Base-by-base conservation (phyloP, 768 basidiomycete genomes). In the Trametes punicea region DNA sequence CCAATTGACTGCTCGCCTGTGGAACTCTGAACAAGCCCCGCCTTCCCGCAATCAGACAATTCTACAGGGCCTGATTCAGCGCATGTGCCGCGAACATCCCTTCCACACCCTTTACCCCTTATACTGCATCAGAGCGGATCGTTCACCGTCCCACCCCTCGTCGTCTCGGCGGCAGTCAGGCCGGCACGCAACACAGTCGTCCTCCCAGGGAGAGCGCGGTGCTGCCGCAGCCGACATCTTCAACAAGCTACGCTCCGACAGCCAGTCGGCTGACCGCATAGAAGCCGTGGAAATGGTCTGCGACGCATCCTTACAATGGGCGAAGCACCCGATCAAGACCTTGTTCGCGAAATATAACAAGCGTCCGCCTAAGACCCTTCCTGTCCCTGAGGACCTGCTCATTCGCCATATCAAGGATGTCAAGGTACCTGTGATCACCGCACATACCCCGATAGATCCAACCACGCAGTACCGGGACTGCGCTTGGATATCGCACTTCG, bases 91-190 rank as follows among this genome's bases (percentile, higher is more conserved):
- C 54, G 92, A 98, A 49, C 97, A 99, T 66, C 94, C 96, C 0
- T 98, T 92, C 72, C 97, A 99, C 67, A 88, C 83, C 62, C 73
- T 97, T 6, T 96, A 95, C 70, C 93, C 94, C 62, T 81, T 98
- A 2, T 90, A 86, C 68, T 90, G 90, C 51, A 72, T 96, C 58
- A 77, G 73, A 52, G 75, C 76, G 16, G 71, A 72, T 6, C 62
- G n/a, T n/a, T n/a, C n/a, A n/a, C n/a, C n/a, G n/a, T n/a, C n/a
- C 21, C 20, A 61, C 9, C 55, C 57, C 25, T 33, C 57, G 40
- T 34, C 57, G 5, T n/a, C 56, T 21, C 73, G 78, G 57, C 75
- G 85, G 51, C 72, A 76, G 45, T 82, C 84, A 7, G 67, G 70
- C 29, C 78, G 81, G 25, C 71, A 71, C 33, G 71, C 75, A 34